A percentile compares a stretch with the other conserved stretches of the same genome.
Conservation (phyloP, 306 rosid species). For the Calophaca sinica region DNA sequence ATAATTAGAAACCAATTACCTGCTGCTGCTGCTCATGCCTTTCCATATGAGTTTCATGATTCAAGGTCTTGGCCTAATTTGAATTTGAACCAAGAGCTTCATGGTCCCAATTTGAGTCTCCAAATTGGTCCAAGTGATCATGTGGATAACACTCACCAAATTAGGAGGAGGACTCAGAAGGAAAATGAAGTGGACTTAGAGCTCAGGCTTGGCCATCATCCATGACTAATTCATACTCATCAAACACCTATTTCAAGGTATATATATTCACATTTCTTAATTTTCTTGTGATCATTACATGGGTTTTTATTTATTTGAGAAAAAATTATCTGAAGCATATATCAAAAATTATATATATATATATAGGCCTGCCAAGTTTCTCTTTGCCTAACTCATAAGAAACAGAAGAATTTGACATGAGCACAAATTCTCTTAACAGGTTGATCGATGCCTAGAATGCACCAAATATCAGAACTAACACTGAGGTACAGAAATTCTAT, state of each 20-base stretch:
- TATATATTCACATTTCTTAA: neutral
- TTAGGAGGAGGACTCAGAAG: conserved; percentile 46
- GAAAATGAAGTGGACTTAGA: conserved; percentile 80
- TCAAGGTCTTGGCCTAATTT: conserved; percentile 44
- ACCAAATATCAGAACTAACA: conserved; percentile 39
- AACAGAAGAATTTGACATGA: neutral
- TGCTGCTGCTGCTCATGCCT: conserved; percentile 1
- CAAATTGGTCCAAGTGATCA: conserved; percentile 52
- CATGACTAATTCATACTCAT: conserved; percentile 30
- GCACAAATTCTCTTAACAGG: conserved; percentile 34
- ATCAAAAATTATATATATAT: too few relatives aligned
- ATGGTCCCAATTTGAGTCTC: conserved; percentile 74
- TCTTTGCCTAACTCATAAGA: too few relatives aligned
- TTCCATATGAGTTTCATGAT: conserved; percentile 36
- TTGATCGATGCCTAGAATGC: conserved; percentile 9
- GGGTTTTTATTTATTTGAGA: too few relatives aligned
- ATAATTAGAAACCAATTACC: neutral
- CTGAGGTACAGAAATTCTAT: conserved; percentile 34
- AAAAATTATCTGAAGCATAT: too few relatives aligned
- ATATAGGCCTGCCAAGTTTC: too few relatives aligned
- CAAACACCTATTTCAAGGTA: conserved; percentile 29
- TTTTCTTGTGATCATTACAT: neutral
- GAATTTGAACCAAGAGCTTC: conserved; percentile 57
- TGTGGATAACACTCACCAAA: conserved; percentile 38
- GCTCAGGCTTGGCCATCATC: conserved; percentile 86